Percentiles rank a stretch among this genome's conserved stretches.
Evolutionary conservation across 768 basidiomycete genomes (phyloP).

Genomic region (Pilatotrama ljubarskyi): DNA sequence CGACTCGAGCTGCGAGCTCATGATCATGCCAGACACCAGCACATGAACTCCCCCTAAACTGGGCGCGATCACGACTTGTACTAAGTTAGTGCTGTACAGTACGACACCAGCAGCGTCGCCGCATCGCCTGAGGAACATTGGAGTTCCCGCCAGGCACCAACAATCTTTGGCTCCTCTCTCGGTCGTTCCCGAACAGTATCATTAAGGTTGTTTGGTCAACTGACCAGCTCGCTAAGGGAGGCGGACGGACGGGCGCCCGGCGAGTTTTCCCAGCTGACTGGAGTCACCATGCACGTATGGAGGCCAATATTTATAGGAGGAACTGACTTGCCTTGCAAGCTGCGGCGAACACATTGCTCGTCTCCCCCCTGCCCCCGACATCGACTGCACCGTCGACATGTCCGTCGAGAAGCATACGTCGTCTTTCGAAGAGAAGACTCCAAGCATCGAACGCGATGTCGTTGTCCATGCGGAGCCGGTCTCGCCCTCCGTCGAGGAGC

Average conservation of each 20-base stretch:
- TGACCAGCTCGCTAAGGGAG: background rate
- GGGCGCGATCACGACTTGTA: no score
- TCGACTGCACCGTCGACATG: constrained; percentile 6
- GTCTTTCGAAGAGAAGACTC: constrained; percentile 17
- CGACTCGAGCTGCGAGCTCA: no score
- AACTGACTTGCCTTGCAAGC: background rate
- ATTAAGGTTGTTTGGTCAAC: background rate
- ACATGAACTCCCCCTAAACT: no score
- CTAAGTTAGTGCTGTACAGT: no score
- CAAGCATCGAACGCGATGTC: background rate
- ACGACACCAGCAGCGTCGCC: no score
- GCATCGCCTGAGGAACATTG: no score
- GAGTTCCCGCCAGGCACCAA: no score
- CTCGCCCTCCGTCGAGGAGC: constrained; percentile 42
- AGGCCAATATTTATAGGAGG: constrained; percentile 3
- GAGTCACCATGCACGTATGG: background rate
- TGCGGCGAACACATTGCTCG: background rate
- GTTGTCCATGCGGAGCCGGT: background rate
- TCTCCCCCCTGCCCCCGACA: background rate
- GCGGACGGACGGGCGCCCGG: background rate
- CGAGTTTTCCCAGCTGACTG: constrained; percentile 1
- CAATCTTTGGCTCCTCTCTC: background rate
- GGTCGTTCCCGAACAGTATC: background rate
- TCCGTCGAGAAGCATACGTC: constrained; percentile 14
- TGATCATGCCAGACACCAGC: no score